These are phyloP conservation scores for Candida coleopterorum DNA, from an alignment of 805 yeast genomes.

Conservation along the genomic window DNA sequence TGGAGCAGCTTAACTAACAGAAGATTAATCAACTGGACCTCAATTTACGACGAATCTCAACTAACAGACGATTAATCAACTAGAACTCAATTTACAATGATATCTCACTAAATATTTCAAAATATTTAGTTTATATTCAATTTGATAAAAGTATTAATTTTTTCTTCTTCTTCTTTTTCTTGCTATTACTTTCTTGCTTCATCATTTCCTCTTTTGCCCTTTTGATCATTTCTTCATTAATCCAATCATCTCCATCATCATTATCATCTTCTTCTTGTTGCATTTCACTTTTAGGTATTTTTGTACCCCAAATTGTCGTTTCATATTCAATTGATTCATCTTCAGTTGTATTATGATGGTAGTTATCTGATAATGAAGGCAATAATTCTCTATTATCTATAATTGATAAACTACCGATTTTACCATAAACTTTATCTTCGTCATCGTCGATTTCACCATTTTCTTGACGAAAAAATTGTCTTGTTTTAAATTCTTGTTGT, in stretches of 20 bases:
- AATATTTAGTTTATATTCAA: slow-evolving; percentile 39
- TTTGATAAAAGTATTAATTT: slow-evolving; percentile 34
- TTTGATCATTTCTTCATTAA: slow-evolving; percentile 47
- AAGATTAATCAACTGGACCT: slow-evolving; percentile 13
- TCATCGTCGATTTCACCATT: slow-evolving; percentile 30
- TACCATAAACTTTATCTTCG: slow-evolving; percentile 15
- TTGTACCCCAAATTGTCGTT: slow-evolving; percentile 78
- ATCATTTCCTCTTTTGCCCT: slow-evolving; percentile 47
- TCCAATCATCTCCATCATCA: slow-evolving; percentile 45
- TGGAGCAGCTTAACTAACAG: slow-evolving; percentile 6
- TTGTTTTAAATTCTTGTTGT: slow-evolving; percentile 52
- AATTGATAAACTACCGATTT: slow-evolving; percentile 31
- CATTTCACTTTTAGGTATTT: slow-evolving; percentile 37
- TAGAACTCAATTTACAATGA: too few relatives aligned
- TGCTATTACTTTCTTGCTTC: slow-evolving; percentile 19
- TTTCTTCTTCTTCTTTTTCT: slow-evolving; percentile 43
- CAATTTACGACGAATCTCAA: slow-evolving; percentile 4
- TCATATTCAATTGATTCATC: slow-evolving; percentile 23
- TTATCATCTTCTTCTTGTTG: slow-evolving; percentile 17
- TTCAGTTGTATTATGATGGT: slow-evolving; percentile 6
- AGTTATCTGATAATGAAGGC: slow-evolving; percentile 21
- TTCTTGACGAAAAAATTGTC: slow-evolving; percentile 57
- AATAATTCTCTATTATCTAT: slow-evolving; percentile 32
- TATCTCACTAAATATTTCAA: too few relatives aligned
- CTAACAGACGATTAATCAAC: slow-evolving; percentile 16